Conservation (phyloP, 257 asterid genomes). For the Nemophila menziesii region DNA sequence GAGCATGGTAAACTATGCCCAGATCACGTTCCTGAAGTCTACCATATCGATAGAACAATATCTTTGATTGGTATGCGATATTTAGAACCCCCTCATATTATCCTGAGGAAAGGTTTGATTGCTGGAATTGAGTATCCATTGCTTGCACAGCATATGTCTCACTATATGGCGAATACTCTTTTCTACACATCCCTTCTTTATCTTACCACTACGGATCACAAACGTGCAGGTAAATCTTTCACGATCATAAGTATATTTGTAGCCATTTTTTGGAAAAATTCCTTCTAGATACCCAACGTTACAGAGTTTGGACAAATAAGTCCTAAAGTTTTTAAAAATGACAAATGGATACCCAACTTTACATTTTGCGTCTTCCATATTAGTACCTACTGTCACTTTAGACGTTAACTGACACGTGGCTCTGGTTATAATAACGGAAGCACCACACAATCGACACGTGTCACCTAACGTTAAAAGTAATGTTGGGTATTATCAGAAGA, state of each 20-base stretch:
- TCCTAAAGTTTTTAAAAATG: no score
- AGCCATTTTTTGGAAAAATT: no score
- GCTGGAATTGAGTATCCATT: slow-evolving; percentile 83
- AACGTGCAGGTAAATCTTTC: slow-evolving; percentile 51
- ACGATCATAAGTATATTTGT: not conserved
- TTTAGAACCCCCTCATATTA: slow-evolving; percentile 92
- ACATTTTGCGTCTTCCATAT: no score
- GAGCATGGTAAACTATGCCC: slow-evolving; percentile 73
- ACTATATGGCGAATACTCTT: slow-evolving; percentile 76
- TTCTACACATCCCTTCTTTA: slow-evolving; percentile 84
- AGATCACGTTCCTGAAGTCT: slow-evolving; percentile 80
- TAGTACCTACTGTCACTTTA: no score
- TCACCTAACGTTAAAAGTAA: no score
- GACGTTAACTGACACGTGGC: no score
- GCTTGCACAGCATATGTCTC: slow-evolving; percentile 73
- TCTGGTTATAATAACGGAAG: no score
- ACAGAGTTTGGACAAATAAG: no score
- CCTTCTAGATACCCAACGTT: no score
- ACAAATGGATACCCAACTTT: no score
- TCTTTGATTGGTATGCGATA: slow-evolving; percentile 89
- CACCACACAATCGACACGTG: no score
- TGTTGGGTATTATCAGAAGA: not conserved
- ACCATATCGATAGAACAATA: slow-evolving; percentile 81
- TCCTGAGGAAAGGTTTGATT: slow-evolving; percentile 77
- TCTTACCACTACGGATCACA: slow-evolving; percentile 75